phyloP scores from a whole-genome alignment of 495 filamentous ascomycete species.

The Aspergillus cavernicola region DNA sequence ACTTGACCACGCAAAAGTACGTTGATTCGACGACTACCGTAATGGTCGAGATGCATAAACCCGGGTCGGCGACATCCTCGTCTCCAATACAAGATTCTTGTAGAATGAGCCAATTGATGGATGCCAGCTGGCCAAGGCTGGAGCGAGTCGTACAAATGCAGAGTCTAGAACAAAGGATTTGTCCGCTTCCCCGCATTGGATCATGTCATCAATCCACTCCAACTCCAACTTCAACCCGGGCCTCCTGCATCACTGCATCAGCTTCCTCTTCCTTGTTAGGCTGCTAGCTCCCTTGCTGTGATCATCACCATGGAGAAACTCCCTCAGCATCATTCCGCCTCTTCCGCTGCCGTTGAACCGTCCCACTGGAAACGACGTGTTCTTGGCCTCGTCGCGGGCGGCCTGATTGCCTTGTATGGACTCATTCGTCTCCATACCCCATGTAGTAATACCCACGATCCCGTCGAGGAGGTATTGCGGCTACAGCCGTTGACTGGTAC shows the following conservation, averaged over 20 bases:
- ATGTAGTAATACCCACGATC: background rate
- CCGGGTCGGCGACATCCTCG: too few species aligned
- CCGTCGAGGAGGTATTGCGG: conserved; percentile 6
- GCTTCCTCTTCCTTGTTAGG: background rate
- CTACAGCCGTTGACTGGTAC: conserved; percentile 13
- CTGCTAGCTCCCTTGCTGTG: background rate
- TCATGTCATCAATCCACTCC: background rate
- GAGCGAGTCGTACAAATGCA: background rate
- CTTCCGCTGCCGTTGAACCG: background rate
- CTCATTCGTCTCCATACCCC: background rate
- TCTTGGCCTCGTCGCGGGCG: background rate
- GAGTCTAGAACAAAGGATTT: background rate
- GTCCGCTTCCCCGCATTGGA: background rate
- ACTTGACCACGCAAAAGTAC: too few species aligned
- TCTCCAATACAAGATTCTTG: background rate
- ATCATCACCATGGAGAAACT: conserved; percentile 3
- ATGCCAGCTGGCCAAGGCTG: background rate
- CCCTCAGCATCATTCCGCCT: background rate
- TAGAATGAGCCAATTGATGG: background rate
- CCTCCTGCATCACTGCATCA: background rate
- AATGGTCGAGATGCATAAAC: too few species aligned
- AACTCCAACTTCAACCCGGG: background rate
- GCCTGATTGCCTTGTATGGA: background rate
- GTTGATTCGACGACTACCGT: too few species aligned
- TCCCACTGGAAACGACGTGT: conserved; percentile 1